phyloP scores from a whole-genome alignment of 495 filamentous ascomycete species.

The Aspergillus carlsbadensis region DNA sequence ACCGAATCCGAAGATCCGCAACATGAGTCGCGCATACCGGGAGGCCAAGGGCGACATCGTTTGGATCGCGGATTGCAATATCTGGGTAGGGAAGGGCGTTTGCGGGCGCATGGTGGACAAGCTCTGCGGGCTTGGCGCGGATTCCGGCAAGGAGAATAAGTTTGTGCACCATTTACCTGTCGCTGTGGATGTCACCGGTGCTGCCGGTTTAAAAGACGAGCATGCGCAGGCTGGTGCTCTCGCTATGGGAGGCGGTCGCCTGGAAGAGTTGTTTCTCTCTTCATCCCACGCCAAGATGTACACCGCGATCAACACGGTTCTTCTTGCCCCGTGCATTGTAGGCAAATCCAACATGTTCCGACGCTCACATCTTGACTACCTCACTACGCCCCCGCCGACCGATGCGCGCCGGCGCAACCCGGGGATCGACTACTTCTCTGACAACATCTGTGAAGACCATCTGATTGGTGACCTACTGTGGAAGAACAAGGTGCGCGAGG shows the following conservation, averaged over 20 bases:
- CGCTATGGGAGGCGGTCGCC: conserved; percentile 66
- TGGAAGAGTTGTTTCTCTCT: conserved; percentile 93
- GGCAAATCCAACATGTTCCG: conserved; percentile 99
- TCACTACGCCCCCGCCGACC: conserved; percentile 57
- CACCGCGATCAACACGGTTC: conserved; percentile 91
- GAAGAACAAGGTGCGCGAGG: conserved; percentile 54
- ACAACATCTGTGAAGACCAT: conserved; percentile 98
- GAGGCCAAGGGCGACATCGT: conserved; percentile 89
- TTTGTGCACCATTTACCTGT: conserved; percentile 95
- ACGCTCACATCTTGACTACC: conserved; percentile 77
- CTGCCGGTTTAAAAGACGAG: conserved; percentile 32
- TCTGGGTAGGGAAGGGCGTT: conserved; percentile 82
- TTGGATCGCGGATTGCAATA: conserved; percentile 96
- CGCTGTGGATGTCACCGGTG: conserved; percentile 67
- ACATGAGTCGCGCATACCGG: conserved; percentile 92
- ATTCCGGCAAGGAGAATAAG: conserved; percentile 66
- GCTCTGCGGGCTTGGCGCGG: conserved; percentile 63
- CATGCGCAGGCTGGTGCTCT: conserved; percentile 25
- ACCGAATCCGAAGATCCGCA: conserved; percentile 97
- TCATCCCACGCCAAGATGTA: conserved; percentile 98
- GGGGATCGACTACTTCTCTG: conserved; percentile 88
- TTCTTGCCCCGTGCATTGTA: conserved; percentile 88
- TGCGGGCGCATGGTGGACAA: conserved; percentile 83
- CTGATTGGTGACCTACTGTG: conserved; percentile 91
- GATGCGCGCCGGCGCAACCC: conserved; percentile 40